phyloP scores from a whole-genome alignment of 75 land plant species.

The Ceratopteris richardii region DNA sequence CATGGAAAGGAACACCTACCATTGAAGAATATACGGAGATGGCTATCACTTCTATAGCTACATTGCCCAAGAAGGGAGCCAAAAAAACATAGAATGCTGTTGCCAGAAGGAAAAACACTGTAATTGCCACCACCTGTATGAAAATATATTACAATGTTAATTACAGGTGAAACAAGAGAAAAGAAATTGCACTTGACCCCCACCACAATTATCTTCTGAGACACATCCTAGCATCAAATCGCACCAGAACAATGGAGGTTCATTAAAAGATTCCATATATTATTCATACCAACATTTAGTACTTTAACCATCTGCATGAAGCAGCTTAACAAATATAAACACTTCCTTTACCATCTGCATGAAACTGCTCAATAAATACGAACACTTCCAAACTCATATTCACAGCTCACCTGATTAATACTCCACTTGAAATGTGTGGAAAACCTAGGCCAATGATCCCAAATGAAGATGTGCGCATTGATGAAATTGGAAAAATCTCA shows the following conservation, averaged over 20 bases:
- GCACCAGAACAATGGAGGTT: background rate
- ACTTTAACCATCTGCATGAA: background rate
- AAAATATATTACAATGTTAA: no score
- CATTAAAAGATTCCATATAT: background rate
- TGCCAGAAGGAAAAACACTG: slow-evolving; percentile 81
- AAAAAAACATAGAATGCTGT: slow-evolving; percentile 87
- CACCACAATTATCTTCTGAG: background rate
- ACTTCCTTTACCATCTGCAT: no score
- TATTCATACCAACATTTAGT: background rate
- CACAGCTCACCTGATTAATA: no score
- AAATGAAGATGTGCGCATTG: no score
- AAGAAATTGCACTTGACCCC: no score
- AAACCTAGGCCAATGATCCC: no score
- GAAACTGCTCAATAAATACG: no score
- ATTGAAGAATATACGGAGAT: slow-evolving; percentile 60
- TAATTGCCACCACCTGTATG: slow-evolving; percentile 82
- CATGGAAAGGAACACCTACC: slow-evolving; percentile 50
- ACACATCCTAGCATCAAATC: background rate
- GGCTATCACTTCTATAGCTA: slow-evolving; percentile 46
- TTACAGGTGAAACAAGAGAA: no score
- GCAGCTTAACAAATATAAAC: background rate
- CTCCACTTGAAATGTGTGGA: no score
- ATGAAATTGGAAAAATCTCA: no score
- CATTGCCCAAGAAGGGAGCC: slow-evolving; percentile 81
- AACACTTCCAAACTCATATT: no score